A percentile compares a stretch with the other conserved stretches of the same genome.
These are phyloP conservation scores for Lyophyllum decastes DNA, from an alignment of 768 basidiomycete species.

Conservation along the genomic window DNA sequence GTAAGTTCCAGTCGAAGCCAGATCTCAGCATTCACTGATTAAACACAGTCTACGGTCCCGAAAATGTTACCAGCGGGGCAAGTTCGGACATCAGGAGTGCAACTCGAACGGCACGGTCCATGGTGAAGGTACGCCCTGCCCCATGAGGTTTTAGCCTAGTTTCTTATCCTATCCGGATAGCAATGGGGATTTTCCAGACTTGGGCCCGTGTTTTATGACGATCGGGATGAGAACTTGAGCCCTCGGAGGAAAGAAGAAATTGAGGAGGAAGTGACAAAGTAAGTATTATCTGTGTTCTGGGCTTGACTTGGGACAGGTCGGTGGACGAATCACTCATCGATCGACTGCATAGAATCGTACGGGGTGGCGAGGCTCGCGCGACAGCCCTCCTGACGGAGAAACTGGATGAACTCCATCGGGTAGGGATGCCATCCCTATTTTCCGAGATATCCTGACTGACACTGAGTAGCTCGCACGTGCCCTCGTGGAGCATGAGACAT, in stretches of 20 bases:
- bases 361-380: constrained; percentile 69
- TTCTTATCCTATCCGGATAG: constrained; percentile 32
- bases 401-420: constrained; percentile 76
- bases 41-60: constrained; percentile 75
- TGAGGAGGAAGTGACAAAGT: constrained; percentile 85
- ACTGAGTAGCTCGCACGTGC: constrained; percentile 76
- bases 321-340: constrained; percentile 10
- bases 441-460: constrained; percentile 6
- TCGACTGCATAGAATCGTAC: constrained; percentile 52
- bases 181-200: constrained; percentile 83
- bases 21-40: constrained; percentile 18
- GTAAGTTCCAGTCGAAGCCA: constrained; percentile 39
- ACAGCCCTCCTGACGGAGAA: constrained; percentile 61
- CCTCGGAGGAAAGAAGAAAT: constrained; percentile 80
- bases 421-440: constrained; percentile 31
- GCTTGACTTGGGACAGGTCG: neutral
- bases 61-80: constrained; percentile 90
- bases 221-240: constrained; percentile 70
- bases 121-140: constrained; percentile 77
- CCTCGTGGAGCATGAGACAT: constrained; percentile 92
- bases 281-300: constrained; percentile 25
- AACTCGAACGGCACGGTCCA: constrained; percentile 74
- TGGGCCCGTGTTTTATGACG: constrained; percentile 82
- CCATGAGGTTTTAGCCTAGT: neutral
- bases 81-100: constrained; percentile 85